These are phyloP conservation scores for Candida ovalis DNA, from an alignment of 805 yeast species.

Conservation along the genomic window DNA sequence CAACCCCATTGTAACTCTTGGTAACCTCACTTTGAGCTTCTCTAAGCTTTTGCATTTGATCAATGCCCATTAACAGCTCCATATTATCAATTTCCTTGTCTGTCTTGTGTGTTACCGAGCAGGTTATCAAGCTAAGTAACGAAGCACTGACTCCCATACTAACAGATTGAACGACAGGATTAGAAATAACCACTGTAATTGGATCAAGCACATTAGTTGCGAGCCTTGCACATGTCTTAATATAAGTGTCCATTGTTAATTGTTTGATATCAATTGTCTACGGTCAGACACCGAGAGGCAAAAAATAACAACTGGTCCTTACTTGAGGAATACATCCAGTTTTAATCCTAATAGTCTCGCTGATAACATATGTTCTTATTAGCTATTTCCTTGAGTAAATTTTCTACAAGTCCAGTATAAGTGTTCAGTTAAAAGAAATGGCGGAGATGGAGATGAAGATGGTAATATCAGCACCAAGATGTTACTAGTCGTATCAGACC, in stretches of 20 bases:
- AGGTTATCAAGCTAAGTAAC: slow-evolving; percentile 15
- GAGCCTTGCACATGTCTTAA: neutral
- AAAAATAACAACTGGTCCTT: too few relatives aligned
- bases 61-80: slow-evolving; percentile 12
- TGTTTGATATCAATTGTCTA: neutral
- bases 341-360: too few relatives aligned
- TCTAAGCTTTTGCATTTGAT: slow-evolving; percentile 15
- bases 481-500: too few relatives aligned
- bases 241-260: neutral
- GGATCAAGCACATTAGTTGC: slow-evolving; percentile 4
- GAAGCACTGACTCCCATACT: slow-evolving; percentile 19
- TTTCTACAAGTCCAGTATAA: too few relatives aligned
- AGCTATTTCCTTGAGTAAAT: too few relatives aligned
- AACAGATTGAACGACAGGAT: slow-evolving; percentile 15
- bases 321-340: too few relatives aligned
- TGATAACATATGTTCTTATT: too few relatives aligned
- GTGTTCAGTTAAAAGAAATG: too few relatives aligned
- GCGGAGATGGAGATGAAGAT: too few relatives aligned
- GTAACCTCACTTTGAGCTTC: slow-evolving; percentile 10
- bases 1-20: slow-evolving; percentile 11
- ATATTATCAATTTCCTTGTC: slow-evolving; percentile 7
- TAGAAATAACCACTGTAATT: slow-evolving; percentile 5
- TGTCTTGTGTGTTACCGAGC: slow-evolving; percentile 7
- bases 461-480: too few relatives aligned
- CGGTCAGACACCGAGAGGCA: too few relatives aligned